Base-by-base conservation (phyloP, 139 green algal species). In the Penium margaritaceum region DNA sequence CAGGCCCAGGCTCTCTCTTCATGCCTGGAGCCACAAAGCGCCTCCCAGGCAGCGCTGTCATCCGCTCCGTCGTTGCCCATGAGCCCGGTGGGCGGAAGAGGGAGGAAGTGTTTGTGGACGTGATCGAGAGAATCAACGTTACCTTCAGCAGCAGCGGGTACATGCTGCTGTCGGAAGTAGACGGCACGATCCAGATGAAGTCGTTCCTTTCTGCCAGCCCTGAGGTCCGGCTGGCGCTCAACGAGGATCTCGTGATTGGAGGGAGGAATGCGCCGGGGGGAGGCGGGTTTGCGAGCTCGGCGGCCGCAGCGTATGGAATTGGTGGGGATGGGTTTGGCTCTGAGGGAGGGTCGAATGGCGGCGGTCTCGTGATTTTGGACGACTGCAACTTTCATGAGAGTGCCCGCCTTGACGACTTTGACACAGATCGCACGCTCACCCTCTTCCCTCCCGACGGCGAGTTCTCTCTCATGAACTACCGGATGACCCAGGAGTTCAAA, bases 61-160 rank as follows among this genome's bases (percentile, higher is more conserved):
- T 63, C 29, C 67, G 75, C 24, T 78, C 76, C 15, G 76, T 83
- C 27, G 53, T 83, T 12, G 43, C 76, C n/a, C 63, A 65, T 47
- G 76, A 83, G 17, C 37, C 58, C 37, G 27, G 34, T n/a, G 57
- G 62, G 9, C 43, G 32, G 21, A 80, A 58, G 36, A 67, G 84
- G 0, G 90, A 97, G 46, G 94, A 98, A 84, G 96, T 99, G 44
- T 99, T 97, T 80, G 92, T 99, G 34, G 94, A 99, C 75, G 88
- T 99, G 36, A 90, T 99, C 33, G 94, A 99, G 86, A 90, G 90
- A 19, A 72, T 99, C 43, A 91, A 80, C 5, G 88, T 89, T 67
- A 95, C 90, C 36, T 97, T 98, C 83, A 93, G 90, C 47, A 76
- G 90, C 19, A 78, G 54, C 41, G 93, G 94, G 21, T 88, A 90